Base-by-base conservation (phyloP, 192 early-diverging fungal species). In the Podila epigama region DNA sequence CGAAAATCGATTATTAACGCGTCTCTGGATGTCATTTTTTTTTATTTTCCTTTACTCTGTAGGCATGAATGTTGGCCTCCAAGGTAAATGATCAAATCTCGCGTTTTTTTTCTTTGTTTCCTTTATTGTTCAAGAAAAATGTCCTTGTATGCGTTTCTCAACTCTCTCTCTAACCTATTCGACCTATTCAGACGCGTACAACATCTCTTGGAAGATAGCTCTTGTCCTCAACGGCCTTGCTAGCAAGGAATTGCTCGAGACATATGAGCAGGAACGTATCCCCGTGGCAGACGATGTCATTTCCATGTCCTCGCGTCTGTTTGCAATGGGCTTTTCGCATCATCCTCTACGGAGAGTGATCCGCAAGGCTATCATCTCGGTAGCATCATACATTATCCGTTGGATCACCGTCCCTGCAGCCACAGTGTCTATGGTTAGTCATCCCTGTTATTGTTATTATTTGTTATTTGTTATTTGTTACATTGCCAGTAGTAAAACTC, bases 181-280 rank as follows among this genome's bases (percentile, higher is more conserved):
- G 79, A 68, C 7, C 3, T 69, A 20, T 62, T n/a, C 37, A 58
- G 84, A 86, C 56, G 81, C 81, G 0, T 65, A 70, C 33, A 84
- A 84, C 42, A 36, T 86, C 36, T 63, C 70, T 0, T 86, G 84
- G 84, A 86, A 84, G 58, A 60, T 84, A 28, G 82, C 77, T 3
- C 29, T 73, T 9, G 84, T 79, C 27, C 41, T 84, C 10, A 39
- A 68, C 16, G 48, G 61, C 13, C 36, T 63, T 20, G 34, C 66
- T 2, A 35, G 41, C 18, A 16, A 50, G 5, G 37, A 51, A 10
- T 11, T 77, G 20, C 28, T 77, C 12, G 66, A 64, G 51, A 77
- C 73, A 18, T 77, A 77, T 37, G 54, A 64, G n/a, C 33, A 39
- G 39, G 73, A 77, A 34, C 66, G 73, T 42, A 54, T 34, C 9